These are phyloP conservation scores for Dothistroma pini DNA, from an alignment of 2,329 filamentous ascomycete species.

Conservation along the genomic window DNA sequence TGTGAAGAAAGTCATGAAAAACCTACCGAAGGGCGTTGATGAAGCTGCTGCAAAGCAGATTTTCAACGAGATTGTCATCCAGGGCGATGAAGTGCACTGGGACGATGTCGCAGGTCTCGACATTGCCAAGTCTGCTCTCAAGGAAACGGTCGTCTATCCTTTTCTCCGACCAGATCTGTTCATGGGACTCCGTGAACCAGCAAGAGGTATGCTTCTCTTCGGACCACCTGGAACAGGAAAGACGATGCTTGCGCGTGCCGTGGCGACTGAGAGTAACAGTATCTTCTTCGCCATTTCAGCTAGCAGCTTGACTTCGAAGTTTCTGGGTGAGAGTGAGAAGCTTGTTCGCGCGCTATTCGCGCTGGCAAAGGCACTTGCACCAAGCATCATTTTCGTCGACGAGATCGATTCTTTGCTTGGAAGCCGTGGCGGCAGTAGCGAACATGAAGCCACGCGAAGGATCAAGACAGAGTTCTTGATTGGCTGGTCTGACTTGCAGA, in stretches of 20 bases:
- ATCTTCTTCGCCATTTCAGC: constrained; percentile 98
- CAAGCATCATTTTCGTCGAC: constrained; percentile 97
- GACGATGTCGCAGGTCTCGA: constrained; percentile 88
- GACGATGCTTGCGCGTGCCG: constrained; percentile 92
- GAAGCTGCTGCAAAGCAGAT: constrained; percentile 82
- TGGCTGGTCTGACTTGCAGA: constrained; percentile 91
- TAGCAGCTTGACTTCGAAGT: constrained; percentile 92
- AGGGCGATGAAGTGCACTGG: constrained; percentile 95
- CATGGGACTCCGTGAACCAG: constrained; percentile 90
- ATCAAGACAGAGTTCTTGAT: constrained; percentile 99
- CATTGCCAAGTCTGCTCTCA: constrained; percentile 82
- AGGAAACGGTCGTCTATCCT: constrained; percentile 95
- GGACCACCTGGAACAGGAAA: constrained; percentile 98
- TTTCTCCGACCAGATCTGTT: constrained; percentile 94
- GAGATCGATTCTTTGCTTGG: constrained; percentile 95
- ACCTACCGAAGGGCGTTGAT: constrained; percentile 78
- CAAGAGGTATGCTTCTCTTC: constrained; percentile 91
- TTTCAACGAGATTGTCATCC: constrained; percentile 89
- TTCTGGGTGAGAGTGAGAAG: constrained; percentile 93
- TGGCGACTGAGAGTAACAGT: constrained; percentile 89
- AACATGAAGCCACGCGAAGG: constrained; percentile 87
- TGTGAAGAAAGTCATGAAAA: constrained; percentile 65
- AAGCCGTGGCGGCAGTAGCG: constrained; percentile 73
- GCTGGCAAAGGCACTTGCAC: constrained; percentile 82
- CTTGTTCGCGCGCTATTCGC: constrained; percentile 87